These are phyloP conservation scores for Poa annua DNA, from an alignment of 176 grass and related monocot species.

Conservation along the genomic window DNA sequence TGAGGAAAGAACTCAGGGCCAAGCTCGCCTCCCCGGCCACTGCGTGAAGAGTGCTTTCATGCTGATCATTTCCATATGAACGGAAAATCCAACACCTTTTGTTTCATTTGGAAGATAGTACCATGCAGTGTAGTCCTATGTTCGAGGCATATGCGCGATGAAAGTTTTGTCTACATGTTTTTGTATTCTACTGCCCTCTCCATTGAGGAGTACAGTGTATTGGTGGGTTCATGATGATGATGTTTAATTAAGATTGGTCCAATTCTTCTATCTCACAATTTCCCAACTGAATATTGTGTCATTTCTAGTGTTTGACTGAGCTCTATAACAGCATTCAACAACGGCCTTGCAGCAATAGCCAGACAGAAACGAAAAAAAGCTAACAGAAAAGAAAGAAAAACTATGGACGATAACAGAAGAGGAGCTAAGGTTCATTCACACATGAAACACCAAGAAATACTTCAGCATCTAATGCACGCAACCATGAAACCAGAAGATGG, in stretches of 20 bases:
- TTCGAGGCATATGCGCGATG: background rate
- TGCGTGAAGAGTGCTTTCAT: background rate
- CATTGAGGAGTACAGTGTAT: background rate
- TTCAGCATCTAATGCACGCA: conserved; percentile 23
- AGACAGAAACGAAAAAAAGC: no score
- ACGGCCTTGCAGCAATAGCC: background rate
- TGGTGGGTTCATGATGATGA: background rate
- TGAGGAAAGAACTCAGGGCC: conserved; percentile 82
- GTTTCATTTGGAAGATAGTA: background rate
- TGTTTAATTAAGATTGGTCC: background rate
- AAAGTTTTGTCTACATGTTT: background rate
- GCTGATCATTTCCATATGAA: background rate
- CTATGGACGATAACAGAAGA: background rate
- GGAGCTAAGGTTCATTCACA: background rate
- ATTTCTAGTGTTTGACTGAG: background rate
- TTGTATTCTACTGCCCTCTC: background rate
- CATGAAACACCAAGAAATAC: background rate
- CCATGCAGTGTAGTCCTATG: background rate
- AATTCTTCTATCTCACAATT: background rate
- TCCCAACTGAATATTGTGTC: background rate
- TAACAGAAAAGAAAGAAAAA: background rate
- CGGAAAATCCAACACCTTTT: background rate
- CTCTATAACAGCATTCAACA: background rate
- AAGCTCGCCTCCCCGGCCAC: conserved; percentile 43
- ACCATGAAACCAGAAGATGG: conserved; percentile 33